Conservation (phyloP, 1,284 basidiomycete species). For the Rhodotorula sp. region DNA sequence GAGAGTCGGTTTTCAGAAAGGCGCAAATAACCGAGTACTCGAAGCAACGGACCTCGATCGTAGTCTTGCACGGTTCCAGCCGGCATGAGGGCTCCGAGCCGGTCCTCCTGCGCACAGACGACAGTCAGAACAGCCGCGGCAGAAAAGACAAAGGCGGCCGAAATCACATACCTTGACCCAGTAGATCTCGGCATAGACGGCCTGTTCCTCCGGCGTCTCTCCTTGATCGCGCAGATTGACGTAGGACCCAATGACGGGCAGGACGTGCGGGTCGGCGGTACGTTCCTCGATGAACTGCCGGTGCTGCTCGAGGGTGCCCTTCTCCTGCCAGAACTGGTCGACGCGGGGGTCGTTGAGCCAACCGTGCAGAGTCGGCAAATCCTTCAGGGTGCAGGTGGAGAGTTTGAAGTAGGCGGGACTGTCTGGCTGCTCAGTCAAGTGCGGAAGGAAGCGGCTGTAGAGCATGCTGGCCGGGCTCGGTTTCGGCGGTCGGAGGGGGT, state of each 20-base stretch:
- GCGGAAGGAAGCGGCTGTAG: conserved; percentile 56
- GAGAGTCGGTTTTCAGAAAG: conserved; percentile 47
- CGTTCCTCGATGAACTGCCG: conserved; percentile 53
- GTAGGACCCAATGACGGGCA: conserved; percentile 52
- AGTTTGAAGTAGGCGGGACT: conserved; percentile 53
- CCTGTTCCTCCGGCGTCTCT: conserved; percentile 58
- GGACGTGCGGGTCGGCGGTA: conserved; percentile 53
- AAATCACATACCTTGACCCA: conserved; percentile 52
- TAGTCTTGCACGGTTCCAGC: conserved; percentile 52
- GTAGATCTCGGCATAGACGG: conserved; percentile 59
- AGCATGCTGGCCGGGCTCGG: conserved; percentile 55
- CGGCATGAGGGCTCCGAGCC: conserved; percentile 40
- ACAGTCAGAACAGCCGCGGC: too few relatives aligned
- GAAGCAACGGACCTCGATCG: conserved; percentile 56
- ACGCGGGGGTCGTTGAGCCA: conserved; percentile 61
- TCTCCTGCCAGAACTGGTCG: conserved; percentile 55
- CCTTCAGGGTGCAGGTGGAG: conserved; percentile 53
- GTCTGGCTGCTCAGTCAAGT: conserved; percentile 44
- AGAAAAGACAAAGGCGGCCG: too few relatives aligned
- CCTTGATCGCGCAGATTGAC: conserved; percentile 1
- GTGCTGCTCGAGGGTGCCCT: conserved; percentile 57
- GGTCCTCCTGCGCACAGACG: conserved; percentile 46
- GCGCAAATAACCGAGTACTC: not conserved
- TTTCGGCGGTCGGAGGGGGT: conserved; percentile 60
- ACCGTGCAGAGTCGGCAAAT: conserved; percentile 55